Evolutionary conservation across 768 basidiomycete species (phyloP).

Genomic region (Lyophyllum semitale): DNA sequence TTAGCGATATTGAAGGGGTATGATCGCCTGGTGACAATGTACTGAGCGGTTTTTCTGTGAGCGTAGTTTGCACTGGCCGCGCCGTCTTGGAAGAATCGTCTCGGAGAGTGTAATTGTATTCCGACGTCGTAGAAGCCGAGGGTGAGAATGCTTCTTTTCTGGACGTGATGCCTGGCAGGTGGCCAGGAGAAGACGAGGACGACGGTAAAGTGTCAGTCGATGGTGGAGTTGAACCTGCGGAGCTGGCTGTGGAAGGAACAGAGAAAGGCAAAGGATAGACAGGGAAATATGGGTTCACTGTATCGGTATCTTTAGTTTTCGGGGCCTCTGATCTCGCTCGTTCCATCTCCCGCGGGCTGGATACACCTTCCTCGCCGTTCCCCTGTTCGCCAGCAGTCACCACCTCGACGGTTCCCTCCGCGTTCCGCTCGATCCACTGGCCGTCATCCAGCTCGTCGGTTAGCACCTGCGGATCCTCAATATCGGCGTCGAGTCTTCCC

Average conservation of each 20-base stretch:
- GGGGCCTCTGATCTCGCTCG: constrained; percentile 6
- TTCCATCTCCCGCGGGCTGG: constrained; percentile 9
- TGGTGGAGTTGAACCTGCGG: constrained; percentile 27
- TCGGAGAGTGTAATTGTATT: not conserved
- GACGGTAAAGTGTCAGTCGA: constrained; percentile 17
- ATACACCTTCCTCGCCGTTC: constrained; percentile 16
- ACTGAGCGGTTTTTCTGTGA: not conserved
- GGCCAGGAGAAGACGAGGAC: constrained; percentile 11
- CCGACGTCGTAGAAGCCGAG: not conserved
- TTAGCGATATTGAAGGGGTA: not conserved
- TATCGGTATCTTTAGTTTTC: constrained; percentile 17
- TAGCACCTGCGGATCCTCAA: constrained; percentile 20
- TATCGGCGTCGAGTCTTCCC: constrained; percentile 62
- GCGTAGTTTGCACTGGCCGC: not conserved
- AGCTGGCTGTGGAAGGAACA: constrained; percentile 21
- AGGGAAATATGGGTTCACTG: constrained; percentile 59
- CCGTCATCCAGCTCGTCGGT: not conserved
- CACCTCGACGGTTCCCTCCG: constrained; percentile 17
- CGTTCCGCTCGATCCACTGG: not conserved
- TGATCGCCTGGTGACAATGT: not conserved
- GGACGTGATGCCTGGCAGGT: not conserved
- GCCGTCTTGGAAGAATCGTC: not conserved
- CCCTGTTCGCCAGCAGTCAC: constrained; percentile 17
- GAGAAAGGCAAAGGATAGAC: constrained; percentile 23
- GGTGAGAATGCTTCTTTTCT: not conserved